Percentiles rank a stretch among this genome's conserved stretches.
Conservation (phyloP, 345 rosid species). For the Aegle marmelos region DNA sequence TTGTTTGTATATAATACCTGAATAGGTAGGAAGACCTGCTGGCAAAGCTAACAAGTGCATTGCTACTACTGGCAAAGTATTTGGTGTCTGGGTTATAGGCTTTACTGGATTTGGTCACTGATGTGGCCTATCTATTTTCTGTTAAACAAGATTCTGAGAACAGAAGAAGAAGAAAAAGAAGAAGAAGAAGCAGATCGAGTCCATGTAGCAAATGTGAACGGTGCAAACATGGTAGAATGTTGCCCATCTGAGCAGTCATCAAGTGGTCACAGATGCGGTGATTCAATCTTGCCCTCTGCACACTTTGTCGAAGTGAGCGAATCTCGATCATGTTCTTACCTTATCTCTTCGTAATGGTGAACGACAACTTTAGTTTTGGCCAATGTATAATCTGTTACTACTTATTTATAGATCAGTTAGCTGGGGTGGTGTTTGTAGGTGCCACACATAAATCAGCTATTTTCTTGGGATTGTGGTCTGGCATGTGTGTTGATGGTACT, state of each 20-base stretch:
- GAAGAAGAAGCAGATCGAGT: conserved; percentile 27
- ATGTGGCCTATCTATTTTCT: conserved; percentile 73
- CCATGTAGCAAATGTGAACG: conserved; percentile 22
- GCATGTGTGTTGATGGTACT: conserved; percentile 90
- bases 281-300: conserved; percentile 35
- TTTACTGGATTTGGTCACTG: conserved; percentile 20
- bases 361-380: not conserved
- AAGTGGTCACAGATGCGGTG: conserved; percentile 18
- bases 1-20: not conserved
- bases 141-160: conserved; percentile 53
- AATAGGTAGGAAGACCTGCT: not conserved
- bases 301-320: conserved; percentile 50
- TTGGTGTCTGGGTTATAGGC: conserved; percentile 12
- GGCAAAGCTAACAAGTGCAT: not conserved
- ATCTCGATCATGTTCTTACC: not conserved
- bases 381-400: not conserved
- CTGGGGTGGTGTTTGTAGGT: conserved; percentile 44
- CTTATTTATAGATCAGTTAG: not conserved
- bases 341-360: conserved; percentile 1
- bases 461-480: conserved; percentile 94
- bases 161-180: conserved; percentile 33
- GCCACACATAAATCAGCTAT: conserved; percentile 73
- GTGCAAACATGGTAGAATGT: conserved; percentile 16
- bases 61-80: not conserved
- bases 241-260: conserved; percentile 30